Conservation (phyloP, 306 rosid genomes). For the Dicorynia guianensis region DNA sequence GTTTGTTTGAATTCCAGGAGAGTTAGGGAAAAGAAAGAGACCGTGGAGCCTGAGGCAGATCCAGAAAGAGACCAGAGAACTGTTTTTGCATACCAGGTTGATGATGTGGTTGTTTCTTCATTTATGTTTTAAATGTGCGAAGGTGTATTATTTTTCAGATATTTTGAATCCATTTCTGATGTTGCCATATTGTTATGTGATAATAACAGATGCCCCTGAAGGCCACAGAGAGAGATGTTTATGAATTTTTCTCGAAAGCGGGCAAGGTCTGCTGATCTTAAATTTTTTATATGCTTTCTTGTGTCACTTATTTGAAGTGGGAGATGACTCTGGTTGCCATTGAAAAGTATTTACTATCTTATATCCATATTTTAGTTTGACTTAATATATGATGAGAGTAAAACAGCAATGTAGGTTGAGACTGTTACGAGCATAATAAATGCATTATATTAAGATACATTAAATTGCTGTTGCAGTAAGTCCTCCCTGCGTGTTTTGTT, state of each 20-base stretch:
- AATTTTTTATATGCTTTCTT: not conserved
- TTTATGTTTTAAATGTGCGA: not conserved
- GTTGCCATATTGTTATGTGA: slow-evolving; percentile 30
- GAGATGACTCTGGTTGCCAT: slow-evolving; percentile 27
- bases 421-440: slow-evolving; percentile 20
- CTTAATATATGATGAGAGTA: slow-evolving; percentile 8
- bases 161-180: slow-evolving; percentile 40
- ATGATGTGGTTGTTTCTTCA: not conserved
- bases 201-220: slow-evolving; percentile 90
- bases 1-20: slow-evolving; percentile 66
- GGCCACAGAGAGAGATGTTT: slow-evolving; percentile 92
- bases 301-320: slow-evolving; percentile 23
- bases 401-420: slow-evolving; percentile 33
- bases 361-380: not conserved
- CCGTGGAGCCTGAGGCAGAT: slow-evolving; percentile 94
- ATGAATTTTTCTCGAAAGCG: slow-evolving; percentile 93
- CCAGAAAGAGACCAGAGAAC: slow-evolving; percentile 99
- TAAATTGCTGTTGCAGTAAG: slow-evolving; percentile 59
- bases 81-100: slow-evolving; percentile 98
- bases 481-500: too few species aligned
- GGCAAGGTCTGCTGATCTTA: slow-evolving; percentile 76
- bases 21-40: slow-evolving; percentile 87
- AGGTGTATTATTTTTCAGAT: not conserved
- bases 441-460: slow-evolving; percentile 55
- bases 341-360: slow-evolving; percentile 10